These are phyloP conservation scores for Niebla homalea DNA, from an alignment of 495 filamentous ascomycete species.

Conservation along the genomic window DNA sequence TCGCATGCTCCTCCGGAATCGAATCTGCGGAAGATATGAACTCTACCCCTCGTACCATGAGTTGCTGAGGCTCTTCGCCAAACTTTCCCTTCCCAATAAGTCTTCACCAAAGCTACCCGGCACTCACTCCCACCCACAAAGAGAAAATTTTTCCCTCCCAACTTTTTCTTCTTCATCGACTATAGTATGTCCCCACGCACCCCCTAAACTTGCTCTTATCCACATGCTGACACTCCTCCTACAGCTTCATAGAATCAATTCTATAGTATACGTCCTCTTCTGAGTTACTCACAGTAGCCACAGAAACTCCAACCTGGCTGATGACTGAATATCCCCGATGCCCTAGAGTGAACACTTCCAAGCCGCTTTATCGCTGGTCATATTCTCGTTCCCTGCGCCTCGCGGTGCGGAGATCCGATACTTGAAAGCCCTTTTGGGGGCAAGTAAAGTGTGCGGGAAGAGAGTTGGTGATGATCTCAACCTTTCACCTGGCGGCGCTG, in stretches of 20 bases:
- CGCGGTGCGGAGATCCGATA: slow-evolving; percentile 22
- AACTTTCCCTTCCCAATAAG: too few species aligned
- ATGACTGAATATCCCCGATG: slow-evolving; percentile 55
- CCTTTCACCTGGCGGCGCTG: slow-evolving; percentile 32
- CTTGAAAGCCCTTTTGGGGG: slow-evolving; percentile 10
- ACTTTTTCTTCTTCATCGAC: slow-evolving; percentile 4
- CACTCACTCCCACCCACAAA: background rate
- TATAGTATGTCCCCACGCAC: background rate
- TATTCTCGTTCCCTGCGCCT: slow-evolving; percentile 39
- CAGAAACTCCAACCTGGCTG: slow-evolving; percentile 63
- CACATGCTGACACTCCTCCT: background rate
- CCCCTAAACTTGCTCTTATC: background rate
- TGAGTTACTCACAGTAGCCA: slow-evolving; percentile 69
- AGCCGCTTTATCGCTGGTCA: slow-evolving; percentile 26
- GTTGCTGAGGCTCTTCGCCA: too few species aligned
- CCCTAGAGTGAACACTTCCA: slow-evolving; percentile 48
- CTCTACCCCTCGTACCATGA: too few species aligned
- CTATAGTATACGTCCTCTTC: slow-evolving; percentile 72
- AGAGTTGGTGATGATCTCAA: slow-evolving; percentile 62
- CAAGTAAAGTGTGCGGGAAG: slow-evolving; percentile 27
- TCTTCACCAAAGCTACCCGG: too few species aligned
- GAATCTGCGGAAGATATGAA: too few species aligned
- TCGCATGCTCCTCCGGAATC: too few species aligned
- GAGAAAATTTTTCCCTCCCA: background rate
- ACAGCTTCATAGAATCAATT: slow-evolving; percentile 66